Evolutionary conservation across 2,329 filamentous ascomycete species (phyloP), one percentile per base, ranked within the genome.

Genomic region (Eutypella sp.): DNA sequence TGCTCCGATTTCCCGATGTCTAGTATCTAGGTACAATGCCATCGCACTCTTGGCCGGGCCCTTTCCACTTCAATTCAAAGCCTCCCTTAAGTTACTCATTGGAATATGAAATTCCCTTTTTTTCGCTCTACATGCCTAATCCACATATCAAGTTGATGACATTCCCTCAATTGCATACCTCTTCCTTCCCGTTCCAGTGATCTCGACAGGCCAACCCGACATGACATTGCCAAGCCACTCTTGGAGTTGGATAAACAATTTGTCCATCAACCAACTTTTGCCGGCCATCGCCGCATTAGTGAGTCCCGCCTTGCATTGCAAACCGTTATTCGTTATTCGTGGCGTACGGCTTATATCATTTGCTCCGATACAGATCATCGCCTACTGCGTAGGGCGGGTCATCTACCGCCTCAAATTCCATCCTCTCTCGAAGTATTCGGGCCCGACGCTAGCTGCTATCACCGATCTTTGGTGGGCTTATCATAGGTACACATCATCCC

Each of bases 361-460:
- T n/a, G n/a, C 5, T 7, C 13, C 29, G 13, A 33, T 15, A 33
- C 11, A 33, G 29, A 15, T 33, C 5, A 4, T 33, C 29, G 29
- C 29, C 29, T 33, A 33, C 29, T 33, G 29, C 11, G 11, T 33
- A 33, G 16, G 29, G 5, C 29, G 29, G 11, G 29, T 15, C 33
- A 19, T 45, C 8, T 40, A 49, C 33, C 33, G 38, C 20, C 22
- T 38, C 16, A 46, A 45, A 29, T 49, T 49, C 27, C 47, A 49
- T 38, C 47, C 47, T 2, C 16, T 42, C 8, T 36, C 44, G 4
- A 49, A 47, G 16, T 46, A 39, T 24, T 41, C 44, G 2, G 47
- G 44, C 2, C 44, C 43, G 10, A 36, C 34, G 23, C 3, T 47
- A 4, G 44, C 47, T 8, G 44, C 44, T 20, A n/a, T 49, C 6